phyloP scores from a whole-genome alignment of 148 eudicot species.

The Vaccinium myrtillus region DNA sequence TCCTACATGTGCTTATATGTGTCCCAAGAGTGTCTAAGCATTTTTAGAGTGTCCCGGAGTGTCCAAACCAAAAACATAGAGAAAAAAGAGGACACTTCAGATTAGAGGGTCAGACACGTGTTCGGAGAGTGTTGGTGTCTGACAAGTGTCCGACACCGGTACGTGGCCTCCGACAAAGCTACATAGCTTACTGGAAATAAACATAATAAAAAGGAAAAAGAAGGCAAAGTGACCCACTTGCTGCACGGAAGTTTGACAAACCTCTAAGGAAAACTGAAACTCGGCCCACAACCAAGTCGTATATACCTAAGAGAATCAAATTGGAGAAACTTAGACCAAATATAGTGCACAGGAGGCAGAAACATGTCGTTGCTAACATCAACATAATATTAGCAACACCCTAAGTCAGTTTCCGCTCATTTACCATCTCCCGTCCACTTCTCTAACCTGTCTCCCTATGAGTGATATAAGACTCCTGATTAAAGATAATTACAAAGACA shows the following conservation, averaged over 20 bases:
- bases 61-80: not conserved
- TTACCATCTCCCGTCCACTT: not conserved
- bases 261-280: not conserved
- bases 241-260: not conserved
- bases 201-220: too few species aligned
- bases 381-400: not conserved
- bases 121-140: not conserved
- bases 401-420: not conserved
- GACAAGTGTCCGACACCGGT: not conserved
- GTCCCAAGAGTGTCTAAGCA: not conserved
- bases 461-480: not conserved
- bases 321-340: not conserved
- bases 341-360: not conserved
- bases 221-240: not conserved
- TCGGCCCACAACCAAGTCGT: not conserved
- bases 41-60: not conserved
- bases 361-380: not conserved
- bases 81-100: not conserved
- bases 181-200: conserved; percentile 5
- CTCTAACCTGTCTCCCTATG: not conserved
- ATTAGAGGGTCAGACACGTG: not conserved
- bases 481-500: not conserved
- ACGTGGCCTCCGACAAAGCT: not conserved
- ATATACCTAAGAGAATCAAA: not conserved
- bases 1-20: not conserved